These are phyloP conservation scores for Lachnellula arida DNA, from an alignment of 2,329 filamentous ascomycete genomes.

Conservation along the genomic window DNA sequence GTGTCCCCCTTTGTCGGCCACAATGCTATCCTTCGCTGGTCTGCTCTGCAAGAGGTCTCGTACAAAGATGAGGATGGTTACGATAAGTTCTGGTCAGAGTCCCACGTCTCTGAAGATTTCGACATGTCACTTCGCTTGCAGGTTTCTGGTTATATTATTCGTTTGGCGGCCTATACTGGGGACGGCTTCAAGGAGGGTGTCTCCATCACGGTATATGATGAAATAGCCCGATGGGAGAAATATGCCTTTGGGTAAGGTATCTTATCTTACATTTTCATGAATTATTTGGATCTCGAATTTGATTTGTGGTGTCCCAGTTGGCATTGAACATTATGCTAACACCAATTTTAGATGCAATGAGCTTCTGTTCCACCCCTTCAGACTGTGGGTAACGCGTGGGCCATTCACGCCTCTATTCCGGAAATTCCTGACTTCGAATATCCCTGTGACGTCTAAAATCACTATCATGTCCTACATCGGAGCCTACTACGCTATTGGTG, in stretches of 20 bases:
- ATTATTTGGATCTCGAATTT: background rate
- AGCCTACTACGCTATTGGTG: conserved; percentile 57
- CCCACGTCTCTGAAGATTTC: conserved; percentile 72
- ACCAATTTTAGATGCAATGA: conserved; percentile 48
- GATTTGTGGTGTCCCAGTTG: background rate
- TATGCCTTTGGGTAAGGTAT: conserved; percentile 55
- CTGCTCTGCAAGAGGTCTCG: conserved; percentile 53
- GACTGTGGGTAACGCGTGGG: conserved; percentile 55
- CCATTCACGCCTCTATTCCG: conserved; percentile 62
- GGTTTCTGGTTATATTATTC: conserved; percentile 61
- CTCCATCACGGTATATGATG: conserved; percentile 67
- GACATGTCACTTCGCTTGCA: conserved; percentile 71
- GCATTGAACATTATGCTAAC: background rate
- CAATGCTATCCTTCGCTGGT: conserved; percentile 71
- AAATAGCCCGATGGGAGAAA: conserved; percentile 68
- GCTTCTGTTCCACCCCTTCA: conserved; percentile 63
- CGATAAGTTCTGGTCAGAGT: conserved; percentile 69
- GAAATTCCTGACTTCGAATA: conserved; percentile 54
- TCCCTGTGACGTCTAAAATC: conserved; percentile 61
- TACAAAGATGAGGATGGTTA: conserved; percentile 47
- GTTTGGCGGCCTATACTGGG: conserved; percentile 63
- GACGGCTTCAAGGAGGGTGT: conserved; percentile 70
- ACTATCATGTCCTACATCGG: conserved; percentile 68
- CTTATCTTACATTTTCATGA: no score
- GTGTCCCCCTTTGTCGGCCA: conserved; percentile 68